A percentile compares a stretch with the other conserved stretches of the same genome.
Conservation (phyloP, 257 asterid species). For the Solanum virginianum region DNA sequence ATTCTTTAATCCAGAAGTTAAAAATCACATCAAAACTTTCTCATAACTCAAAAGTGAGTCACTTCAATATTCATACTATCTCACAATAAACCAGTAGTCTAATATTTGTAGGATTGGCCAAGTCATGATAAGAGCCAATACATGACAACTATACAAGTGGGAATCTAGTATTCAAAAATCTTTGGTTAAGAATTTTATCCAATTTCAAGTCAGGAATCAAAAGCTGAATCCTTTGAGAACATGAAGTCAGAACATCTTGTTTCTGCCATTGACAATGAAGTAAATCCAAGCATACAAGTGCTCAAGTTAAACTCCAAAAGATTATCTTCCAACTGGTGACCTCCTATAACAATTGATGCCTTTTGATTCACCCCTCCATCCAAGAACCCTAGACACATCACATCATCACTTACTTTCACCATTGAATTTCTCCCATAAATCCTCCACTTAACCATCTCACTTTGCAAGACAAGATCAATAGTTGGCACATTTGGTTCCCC, state of each 20-base stretch:
- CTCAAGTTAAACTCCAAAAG: slow-evolving; percentile 61
- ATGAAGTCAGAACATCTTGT: slow-evolving; percentile 36
- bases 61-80: neutral
- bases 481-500: slow-evolving; percentile 37
- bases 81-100: neutral
- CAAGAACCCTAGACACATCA: slow-evolving; percentile 76
- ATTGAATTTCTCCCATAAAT: slow-evolving; percentile 47
- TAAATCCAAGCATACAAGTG: slow-evolving; percentile 72
- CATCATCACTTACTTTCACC: slow-evolving; percentile 48
- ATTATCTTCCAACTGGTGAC: slow-evolving; percentile 63
- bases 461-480: slow-evolving; percentile 63
- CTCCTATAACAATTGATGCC: slow-evolving; percentile 62
- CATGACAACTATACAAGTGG: neutral
- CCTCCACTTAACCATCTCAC: slow-evolving; percentile 88
- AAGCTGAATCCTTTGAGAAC: neutral
- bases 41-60: neutral
- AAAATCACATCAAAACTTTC: neutral
- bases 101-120: neutral
- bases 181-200: neutral
- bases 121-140: neutral
- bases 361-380: slow-evolving; percentile 49
- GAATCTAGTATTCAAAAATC: neutral
- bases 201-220: neutral
- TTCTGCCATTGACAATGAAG: slow-evolving; percentile 20
- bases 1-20: neutral